Conservation (phyloP, 2,329 filamentous ascomycete species). For the Nemania abortiva region DNA sequence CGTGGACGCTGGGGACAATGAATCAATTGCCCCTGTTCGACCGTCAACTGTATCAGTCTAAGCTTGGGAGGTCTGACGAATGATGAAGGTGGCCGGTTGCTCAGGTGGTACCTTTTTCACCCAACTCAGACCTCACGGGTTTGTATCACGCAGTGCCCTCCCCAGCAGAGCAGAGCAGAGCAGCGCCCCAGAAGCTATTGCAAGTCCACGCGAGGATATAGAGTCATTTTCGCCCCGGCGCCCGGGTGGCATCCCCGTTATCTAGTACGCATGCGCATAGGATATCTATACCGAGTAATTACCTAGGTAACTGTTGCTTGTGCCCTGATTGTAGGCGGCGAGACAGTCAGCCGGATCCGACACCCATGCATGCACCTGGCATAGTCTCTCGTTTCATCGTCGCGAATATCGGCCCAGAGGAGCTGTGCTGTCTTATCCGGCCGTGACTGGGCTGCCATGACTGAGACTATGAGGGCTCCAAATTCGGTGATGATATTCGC, state of each 20-base stretch:
- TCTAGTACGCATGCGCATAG: neutral
- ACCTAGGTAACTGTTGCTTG: conserved; percentile 4
- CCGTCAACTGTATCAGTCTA: conserved; percentile 2
- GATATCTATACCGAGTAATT: conserved; percentile 2
- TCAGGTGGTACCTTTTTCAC: conserved; percentile 10
- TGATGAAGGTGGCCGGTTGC: conserved; percentile 10
- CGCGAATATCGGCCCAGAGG: conserved; percentile 2
- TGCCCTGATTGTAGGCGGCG: neutral
- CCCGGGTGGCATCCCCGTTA: conserved; percentile 4
- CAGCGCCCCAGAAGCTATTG: neutral
- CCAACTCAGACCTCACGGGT: conserved; percentile 20
- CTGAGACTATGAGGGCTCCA: neutral
- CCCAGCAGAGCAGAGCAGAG: no score
- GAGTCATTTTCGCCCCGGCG: conserved; percentile 7
- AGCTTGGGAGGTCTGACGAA: conserved; percentile 5
- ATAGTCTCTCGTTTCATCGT: conserved; percentile 1
- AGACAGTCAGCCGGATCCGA: conserved; percentile 28
- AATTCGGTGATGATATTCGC: neutral
- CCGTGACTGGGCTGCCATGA: neutral
- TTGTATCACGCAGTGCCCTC: conserved; percentile 21
- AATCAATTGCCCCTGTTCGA: conserved; percentile 16
- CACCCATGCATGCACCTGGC: conserved; percentile 15
- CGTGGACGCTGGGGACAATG: conserved; percentile 3
- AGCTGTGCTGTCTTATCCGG: neutral
- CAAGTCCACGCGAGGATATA: conserved; percentile 15